Base-by-base conservation (phyloP, 1,284 basidiomycete genomes). In the Ustilago trichophora region DNA sequence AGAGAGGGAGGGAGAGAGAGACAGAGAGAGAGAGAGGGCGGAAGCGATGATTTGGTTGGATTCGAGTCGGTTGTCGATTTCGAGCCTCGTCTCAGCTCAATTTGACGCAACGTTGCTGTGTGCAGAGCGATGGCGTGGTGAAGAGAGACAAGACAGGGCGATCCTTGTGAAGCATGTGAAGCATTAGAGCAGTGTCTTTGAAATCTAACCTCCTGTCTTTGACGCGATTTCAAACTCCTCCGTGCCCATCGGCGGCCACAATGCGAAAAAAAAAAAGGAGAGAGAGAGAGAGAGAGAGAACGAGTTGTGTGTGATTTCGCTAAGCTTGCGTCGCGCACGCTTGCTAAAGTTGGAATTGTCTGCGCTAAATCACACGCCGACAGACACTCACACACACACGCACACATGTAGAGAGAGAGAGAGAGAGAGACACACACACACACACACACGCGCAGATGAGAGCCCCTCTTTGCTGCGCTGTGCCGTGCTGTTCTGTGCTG, bases 181-280 rank as follows among this genome's bases (percentile, higher is more conserved):
- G 33, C 51, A 44, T 42, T 40, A 18, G 34, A 40, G 6, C 42
- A 46, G 51, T 46, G 42, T 53, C 4, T 22, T 32, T 22, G 13
- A 34, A 13, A 15, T n/a, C n/a, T n/a, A 50, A 32, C 22, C 31
- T 25, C 22, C 31, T 41, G 21, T 37, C 6, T 29, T 18, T 26
- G 38, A 41, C 38, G 38, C 19, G 19, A 43, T 6, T 33, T 45
- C 9, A 32, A 46, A 43, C 25, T 48, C 36, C 44, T 35, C 53
- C 53, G 18, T 15, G 53, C 21, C 11, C 53, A 48, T 55, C 45
- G 45, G 45, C 52, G 33, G 40, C 6, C 32, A 19, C 16, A 37
- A 21, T 22, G 26, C 40, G 24, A 19, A 25, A 19, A n/a, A 22
- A 26, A 13, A 12, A 11, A n/a, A 22, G 12, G 22, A 5, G 10